phyloP scores from a whole-genome alignment of 257 asterid species.

The Solanum gandarillasii region DNA sequence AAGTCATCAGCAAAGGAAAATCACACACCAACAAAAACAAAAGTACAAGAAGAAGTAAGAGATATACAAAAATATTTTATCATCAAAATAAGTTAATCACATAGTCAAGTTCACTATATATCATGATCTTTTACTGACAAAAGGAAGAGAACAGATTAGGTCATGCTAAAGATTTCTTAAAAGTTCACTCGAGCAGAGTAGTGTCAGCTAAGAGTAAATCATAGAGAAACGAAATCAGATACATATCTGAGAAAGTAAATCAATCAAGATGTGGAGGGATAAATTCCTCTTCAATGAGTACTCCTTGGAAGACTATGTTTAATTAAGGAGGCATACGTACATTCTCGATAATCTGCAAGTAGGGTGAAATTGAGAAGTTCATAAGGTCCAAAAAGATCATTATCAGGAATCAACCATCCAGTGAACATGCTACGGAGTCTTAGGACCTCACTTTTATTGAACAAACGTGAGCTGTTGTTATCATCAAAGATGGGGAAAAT shows the following conservation, averaged over 20 bases:
- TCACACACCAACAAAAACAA: neutral
- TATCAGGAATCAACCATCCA: constrained; percentile 73
- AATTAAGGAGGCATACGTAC: constrained; percentile 24
- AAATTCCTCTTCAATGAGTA: neutral
- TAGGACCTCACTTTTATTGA: constrained; percentile 56
- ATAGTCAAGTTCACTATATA: neutral
- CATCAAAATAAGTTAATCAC: neutral
- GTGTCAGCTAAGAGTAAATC: neutral
- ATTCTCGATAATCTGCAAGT: constrained; percentile 40
- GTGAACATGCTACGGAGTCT: constrained; percentile 59
- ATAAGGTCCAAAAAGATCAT: constrained; percentile 69
- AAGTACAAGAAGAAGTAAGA: neutral
- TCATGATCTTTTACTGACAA: neutral
- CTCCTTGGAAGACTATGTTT: neutral
- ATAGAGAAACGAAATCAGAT: neutral
- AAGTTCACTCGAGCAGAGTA: neutral
- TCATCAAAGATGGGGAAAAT: constrained; percentile 48
- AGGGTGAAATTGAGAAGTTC: constrained; percentile 87
- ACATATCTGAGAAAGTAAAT: neutral
- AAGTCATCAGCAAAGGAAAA: neutral
- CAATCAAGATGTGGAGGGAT: neutral
- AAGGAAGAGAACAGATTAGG: neutral
- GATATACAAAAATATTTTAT: neutral
- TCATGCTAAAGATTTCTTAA: neutral
- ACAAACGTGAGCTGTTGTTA: constrained; percentile 6